phyloP scores from a whole-genome alignment of 2,329 filamentous ascomycete species.

The Rachicladosporium sp. region DNA sequence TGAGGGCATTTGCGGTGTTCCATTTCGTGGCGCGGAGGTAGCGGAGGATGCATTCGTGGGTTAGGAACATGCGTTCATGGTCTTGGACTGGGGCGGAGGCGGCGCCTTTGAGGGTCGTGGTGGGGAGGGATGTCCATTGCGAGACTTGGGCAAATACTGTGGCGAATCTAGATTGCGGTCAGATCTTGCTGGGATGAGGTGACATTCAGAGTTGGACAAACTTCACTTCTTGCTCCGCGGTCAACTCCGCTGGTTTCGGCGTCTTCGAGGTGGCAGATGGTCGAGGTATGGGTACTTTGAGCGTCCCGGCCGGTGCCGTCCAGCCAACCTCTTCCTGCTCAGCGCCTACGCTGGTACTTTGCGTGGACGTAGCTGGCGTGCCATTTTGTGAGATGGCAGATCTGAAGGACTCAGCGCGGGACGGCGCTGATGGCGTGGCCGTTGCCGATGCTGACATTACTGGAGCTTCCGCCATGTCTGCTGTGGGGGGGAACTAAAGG shows the following conservation, averaged over 20 bases:
- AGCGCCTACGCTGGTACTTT: conserved; percentile 10
- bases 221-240: conserved; percentile 65
- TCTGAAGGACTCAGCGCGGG: conserved; percentile 14
- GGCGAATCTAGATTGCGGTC: conserved; percentile 24
- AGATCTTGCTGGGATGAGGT: too few species aligned
- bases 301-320: conserved; percentile 16
- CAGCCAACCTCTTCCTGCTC: conserved; percentile 12
- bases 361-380: conserved; percentile 9
- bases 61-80: conserved; percentile 77
- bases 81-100: conserved; percentile 57
- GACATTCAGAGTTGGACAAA: too few species aligned
- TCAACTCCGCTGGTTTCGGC: conserved; percentile 47
- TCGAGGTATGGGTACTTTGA: conserved; percentile 22
- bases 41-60: conserved; percentile 78
- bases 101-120: conserved; percentile 46
- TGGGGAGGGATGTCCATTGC: conserved; percentile 58
- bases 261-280: conserved; percentile 43
- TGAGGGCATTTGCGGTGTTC: conserved; percentile 61
- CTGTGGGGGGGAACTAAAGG: too few species aligned
- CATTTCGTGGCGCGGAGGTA: conserved; percentile 93
- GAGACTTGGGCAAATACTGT: conserved; percentile 58
- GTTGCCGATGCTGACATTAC: too few species aligned
- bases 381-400: conserved; percentile 10
- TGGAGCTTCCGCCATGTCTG: too few species aligned
- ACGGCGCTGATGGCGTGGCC: conserved; percentile 3